phyloP scores from a whole-genome alignment of 192 early-diverging fungal genomes.

The Mortierella claussenii region DNA sequence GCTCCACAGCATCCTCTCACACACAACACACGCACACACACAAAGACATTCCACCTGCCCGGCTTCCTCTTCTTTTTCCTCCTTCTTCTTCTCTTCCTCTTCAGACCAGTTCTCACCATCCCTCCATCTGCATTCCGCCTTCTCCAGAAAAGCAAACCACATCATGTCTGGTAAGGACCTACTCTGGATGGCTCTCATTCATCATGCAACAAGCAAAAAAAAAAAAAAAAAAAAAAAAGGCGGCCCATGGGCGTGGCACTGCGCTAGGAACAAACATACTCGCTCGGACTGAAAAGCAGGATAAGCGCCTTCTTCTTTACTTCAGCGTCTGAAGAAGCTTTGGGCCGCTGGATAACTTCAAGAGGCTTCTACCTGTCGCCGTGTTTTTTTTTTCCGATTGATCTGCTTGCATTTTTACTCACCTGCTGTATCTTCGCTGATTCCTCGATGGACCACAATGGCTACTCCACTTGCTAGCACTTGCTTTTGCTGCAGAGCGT shows the following conservation, averaged over 20 bases:
- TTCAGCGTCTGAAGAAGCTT: too few relatives aligned
- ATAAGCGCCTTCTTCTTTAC: too few relatives aligned
- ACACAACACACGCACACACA: neutral
- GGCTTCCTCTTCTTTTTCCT: neutral
- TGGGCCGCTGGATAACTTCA: too few relatives aligned
- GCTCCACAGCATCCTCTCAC: neutral
- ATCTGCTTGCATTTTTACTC: too few relatives aligned
- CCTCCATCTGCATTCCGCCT: neutral
- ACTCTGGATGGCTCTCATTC: neutral
- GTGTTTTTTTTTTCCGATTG: too few relatives aligned
- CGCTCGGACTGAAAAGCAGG: neutral
- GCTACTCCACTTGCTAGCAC: slow-evolving; percentile 9
- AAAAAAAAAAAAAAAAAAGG: too few relatives aligned
- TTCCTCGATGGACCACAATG: too few relatives aligned
- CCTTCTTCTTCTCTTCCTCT: neutral
- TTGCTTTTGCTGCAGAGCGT: slow-evolving; percentile 73
- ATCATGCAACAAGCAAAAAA: too few relatives aligned
- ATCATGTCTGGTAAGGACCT: slow-evolving; percentile 40
- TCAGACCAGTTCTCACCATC: neutral
- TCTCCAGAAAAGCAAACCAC: slow-evolving; percentile 2
- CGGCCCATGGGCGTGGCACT: too few relatives aligned
- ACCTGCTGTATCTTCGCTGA: too few relatives aligned
- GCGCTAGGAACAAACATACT: too few relatives aligned
- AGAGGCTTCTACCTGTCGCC: too few relatives aligned
- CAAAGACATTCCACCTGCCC: slow-evolving; percentile 10